phyloP scores from a whole-genome alignment of 2,329 filamentous ascomycete species.

The Sordariomycetes sp. region DNA sequence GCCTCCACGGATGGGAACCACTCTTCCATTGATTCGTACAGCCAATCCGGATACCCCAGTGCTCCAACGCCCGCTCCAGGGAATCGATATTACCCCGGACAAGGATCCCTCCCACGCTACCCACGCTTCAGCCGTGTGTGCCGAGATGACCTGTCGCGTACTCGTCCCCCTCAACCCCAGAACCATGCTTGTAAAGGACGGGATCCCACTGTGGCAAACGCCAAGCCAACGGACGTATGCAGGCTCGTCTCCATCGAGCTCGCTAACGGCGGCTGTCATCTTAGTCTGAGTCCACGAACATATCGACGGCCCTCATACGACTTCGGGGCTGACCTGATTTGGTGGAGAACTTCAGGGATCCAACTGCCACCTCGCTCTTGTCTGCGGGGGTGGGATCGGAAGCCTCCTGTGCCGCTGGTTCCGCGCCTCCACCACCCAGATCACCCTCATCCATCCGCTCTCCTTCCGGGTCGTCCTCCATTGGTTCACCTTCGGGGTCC shows the following conservation, averaged over 20 bases:
- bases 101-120: neutral
- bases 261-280: conserved; percentile 23
- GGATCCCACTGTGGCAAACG: neutral
- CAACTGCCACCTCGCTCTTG: neutral
- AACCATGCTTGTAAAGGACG: neutral
- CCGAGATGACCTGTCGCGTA: neutral
- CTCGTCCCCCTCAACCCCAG: neutral
- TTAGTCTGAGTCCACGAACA: conserved; percentile 45
- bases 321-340: conserved; percentile 32
- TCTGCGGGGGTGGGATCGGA: neutral
- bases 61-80: neutral
- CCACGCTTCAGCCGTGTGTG: neutral
- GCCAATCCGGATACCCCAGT: too few relatives aligned
- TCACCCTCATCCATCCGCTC: conserved; percentile 31
- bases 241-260: neutral
- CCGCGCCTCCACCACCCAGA: conserved; percentile 17
- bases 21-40: too few relatives aligned
- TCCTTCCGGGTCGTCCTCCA: conserved; percentile 33
- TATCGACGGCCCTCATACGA: conserved; percentile 68
- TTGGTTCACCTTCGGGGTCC: conserved; percentile 24
- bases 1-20: too few relatives aligned
- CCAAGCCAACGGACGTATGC: neutral
- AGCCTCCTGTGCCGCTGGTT: neutral
- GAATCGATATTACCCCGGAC: neutral
- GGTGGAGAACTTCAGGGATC: conserved; percentile 13